phyloP scores from a whole-genome alignment of 208 protist species.

The Leishmania braziliensis region DNA sequence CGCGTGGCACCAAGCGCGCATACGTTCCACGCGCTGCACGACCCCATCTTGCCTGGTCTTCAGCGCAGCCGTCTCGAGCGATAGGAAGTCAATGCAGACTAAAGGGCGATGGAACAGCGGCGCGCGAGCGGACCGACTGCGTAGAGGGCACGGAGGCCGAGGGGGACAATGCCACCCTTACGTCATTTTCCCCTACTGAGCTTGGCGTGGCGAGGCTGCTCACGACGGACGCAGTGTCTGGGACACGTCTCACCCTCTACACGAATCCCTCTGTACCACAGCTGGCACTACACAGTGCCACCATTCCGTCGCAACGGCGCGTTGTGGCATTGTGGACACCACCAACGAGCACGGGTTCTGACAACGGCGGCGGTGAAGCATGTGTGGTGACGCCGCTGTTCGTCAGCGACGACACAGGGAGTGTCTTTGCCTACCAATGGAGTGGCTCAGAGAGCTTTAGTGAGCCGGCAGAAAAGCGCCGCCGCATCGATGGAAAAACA shows the following conservation, averaged over 20 bases:
- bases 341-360: neutral
- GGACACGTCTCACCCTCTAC: constrained; percentile 29
- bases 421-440: constrained; percentile 31
- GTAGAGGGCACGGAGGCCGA: constrained; percentile 19
- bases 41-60: constrained; percentile 50
- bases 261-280: constrained; percentile 3
- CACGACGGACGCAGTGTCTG: constrained; percentile 41
- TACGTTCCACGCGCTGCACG: constrained; percentile 50
- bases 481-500: neutral
- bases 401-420: constrained; percentile 41
- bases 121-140: constrained; percentile 10
- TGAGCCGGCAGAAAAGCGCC: constrained; percentile 3
- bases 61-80: neutral
- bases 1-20: constrained; percentile 30
- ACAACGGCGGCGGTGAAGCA: neutral
- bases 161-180: constrained; percentile 11
- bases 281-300: constrained; percentile 7
- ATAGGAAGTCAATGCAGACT: constrained; percentile 25
- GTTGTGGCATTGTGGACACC: constrained; percentile 29
- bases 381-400: constrained; percentile 9
- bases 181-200: neutral
- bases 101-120: constrained; percentile 31
- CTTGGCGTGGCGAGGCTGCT: constrained; percentile 30
- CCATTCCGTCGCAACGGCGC: constrained; percentile 30
- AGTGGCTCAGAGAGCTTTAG: neutral